These are phyloP conservation scores for Dunaliella primolecta DNA, from an alignment of 139 green algal genomes.

Conservation along the genomic window DNA sequence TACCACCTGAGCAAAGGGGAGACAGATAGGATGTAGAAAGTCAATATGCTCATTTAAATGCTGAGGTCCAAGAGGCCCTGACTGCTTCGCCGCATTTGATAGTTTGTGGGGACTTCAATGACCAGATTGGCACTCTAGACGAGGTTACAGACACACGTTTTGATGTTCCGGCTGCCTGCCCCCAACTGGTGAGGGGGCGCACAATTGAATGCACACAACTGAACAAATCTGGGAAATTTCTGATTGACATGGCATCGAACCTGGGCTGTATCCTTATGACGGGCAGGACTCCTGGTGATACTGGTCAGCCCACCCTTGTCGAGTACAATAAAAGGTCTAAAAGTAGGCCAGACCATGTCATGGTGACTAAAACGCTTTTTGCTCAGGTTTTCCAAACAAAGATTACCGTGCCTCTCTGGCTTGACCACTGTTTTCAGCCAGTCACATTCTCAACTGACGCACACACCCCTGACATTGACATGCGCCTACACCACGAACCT, in stretches of 20 bases:
- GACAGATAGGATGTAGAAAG: no score
- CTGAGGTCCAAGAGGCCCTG: not conserved
- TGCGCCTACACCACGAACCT: no score
- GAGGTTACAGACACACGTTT: not conserved
- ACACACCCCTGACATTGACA: no score
- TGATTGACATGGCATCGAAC: not conserved
- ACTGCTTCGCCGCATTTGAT: not conserved
- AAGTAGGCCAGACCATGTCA: not conserved
- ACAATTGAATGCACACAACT: not conserved
- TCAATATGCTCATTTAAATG: no score
- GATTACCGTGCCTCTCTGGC: not conserved
- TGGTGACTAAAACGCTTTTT: not conserved
- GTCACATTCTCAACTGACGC: no score
- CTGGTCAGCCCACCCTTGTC: not conserved
- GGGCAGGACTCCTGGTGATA: not conserved
- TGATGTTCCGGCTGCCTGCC: not conserved
- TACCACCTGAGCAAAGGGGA: no score
- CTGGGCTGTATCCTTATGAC: not conserved
- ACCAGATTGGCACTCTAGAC: not conserved
- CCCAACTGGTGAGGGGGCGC: not conserved
- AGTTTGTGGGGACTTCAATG: not conserved
- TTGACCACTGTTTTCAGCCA: no score
- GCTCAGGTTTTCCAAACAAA: not conserved
- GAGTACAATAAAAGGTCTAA: not conserved
- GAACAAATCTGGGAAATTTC: not conserved